Percentiles rank a stretch among this genome's conserved stretches.
These are phyloP conservation scores for Byssothecium circinans DNA, from an alignment of 2,329 filamentous ascomycete genomes.

Conservation along the genomic window DNA sequence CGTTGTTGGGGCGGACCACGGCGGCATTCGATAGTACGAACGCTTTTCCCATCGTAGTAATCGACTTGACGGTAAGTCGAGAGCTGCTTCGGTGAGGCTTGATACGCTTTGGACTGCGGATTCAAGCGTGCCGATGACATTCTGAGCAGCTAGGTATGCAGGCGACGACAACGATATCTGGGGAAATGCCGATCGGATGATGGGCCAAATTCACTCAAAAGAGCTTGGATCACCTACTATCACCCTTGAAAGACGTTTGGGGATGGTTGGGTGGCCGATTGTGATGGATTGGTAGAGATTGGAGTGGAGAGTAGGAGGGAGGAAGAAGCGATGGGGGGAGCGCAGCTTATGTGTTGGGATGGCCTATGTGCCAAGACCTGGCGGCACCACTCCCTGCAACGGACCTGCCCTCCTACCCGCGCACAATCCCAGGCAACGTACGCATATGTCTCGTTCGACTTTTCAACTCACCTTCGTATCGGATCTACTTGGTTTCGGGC, in stretches of 20 bases:
- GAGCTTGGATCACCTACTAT: slow-evolving; percentile 1
- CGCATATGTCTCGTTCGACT: slow-evolving; percentile 7
- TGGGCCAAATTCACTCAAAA: background rate
- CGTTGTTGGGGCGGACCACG: slow-evolving; percentile 12
- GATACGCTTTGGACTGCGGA: background rate
- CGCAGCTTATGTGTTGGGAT: slow-evolving; percentile 16
- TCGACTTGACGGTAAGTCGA: slow-evolving; percentile 25
- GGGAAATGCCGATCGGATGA: slow-evolving; percentile 6
- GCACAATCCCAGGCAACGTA: slow-evolving; percentile 9
- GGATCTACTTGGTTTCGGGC: background rate
- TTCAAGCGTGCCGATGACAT: slow-evolving; percentile 26
- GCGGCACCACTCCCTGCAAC: slow-evolving; percentile 11
- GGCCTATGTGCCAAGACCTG: slow-evolving; percentile 18
- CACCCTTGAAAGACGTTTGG: slow-evolving; percentile 7
- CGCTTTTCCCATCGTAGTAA: slow-evolving; percentile 25
- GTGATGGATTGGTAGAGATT: slow-evolving; percentile 10
- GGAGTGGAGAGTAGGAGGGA: slow-evolving; percentile 21
- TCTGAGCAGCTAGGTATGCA: slow-evolving; percentile 9
- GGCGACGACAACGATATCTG: slow-evolving; percentile 3
- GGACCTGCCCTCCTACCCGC: slow-evolving; percentile 8
- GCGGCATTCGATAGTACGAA: slow-evolving; percentile 30
- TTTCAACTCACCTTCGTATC: background rate
- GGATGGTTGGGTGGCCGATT: slow-evolving; percentile 9
- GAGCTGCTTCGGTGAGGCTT: background rate
- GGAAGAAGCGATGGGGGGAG: slow-evolving; percentile 14